A percentile compares a stretch with the other conserved stretches of the same genome.
phyloP scores from a whole-genome alignment of 768 basidiomycete genomes.

The Rhodotorula toruloides region DNA sequence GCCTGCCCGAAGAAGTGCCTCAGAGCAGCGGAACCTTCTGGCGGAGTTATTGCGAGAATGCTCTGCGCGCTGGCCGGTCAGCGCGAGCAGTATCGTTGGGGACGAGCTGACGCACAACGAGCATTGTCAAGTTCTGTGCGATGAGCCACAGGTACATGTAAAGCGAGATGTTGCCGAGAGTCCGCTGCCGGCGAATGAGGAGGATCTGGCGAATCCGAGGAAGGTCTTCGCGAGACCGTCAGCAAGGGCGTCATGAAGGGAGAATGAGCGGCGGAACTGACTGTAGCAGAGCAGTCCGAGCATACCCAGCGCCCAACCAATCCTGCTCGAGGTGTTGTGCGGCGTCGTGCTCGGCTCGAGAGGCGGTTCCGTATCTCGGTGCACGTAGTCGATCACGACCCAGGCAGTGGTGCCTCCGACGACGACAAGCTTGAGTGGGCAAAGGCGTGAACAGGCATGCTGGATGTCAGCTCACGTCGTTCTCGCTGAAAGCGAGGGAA shows the following conservation, averaged over 20 bases:
- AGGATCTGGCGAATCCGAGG: not conserved
- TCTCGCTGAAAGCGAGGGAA: no score
- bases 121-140: conserved; percentile 12
- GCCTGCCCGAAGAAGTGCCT: conserved; percentile 5
- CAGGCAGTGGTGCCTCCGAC: not conserved
- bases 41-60: conserved; percentile 5
- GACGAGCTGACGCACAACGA: not conserved
- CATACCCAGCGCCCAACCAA: not conserved
- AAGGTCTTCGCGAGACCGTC: not conserved
- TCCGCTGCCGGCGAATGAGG: not conserved
- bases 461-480: no score
- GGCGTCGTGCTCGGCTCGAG: not conserved
- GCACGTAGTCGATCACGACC: not conserved
- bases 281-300: conserved; percentile 2
- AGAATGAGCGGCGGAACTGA: not conserved
- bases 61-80: not conserved
- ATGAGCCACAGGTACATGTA: conserved; percentile 4
- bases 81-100: not conserved
- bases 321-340: not conserved
- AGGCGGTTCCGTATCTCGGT: not conserved
- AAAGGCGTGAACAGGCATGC: no score
- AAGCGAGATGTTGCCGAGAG: not conserved
- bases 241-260: not conserved
- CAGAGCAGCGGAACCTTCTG: no score
- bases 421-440: not conserved